phyloP scores from a whole-genome alignment of 768 basidiomycete genomes.

The Thelephora aurantiotincta region DNA sequence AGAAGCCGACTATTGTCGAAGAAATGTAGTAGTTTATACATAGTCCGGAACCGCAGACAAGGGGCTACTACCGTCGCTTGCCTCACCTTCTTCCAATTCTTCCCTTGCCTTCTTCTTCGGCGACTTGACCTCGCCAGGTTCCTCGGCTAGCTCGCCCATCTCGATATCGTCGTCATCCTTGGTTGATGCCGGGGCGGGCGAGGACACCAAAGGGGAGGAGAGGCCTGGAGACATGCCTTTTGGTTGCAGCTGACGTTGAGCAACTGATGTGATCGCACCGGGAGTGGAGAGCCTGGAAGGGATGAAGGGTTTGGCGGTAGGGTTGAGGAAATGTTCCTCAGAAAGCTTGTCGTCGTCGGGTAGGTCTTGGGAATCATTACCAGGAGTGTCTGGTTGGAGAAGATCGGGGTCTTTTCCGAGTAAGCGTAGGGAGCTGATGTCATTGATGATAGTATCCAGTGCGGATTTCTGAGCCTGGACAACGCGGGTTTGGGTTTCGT shows the following conservation, averaged over 20 bases:
- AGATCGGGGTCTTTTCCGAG: constrained; percentile 37
- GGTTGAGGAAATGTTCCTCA: constrained; percentile 18
- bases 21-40: constrained; percentile 6
- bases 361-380: constrained; percentile 21
- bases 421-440: constrained; percentile 46
- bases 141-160: constrained; percentile 84
- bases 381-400: constrained; percentile 37
- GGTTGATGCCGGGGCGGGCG: constrained; percentile 3
- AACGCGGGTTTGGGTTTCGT: constrained; percentile 54
- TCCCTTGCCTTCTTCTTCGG: constrained; percentile 40
- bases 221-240: constrained; percentile 7
- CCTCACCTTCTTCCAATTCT: constrained; percentile 79
- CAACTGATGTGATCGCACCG: not conserved
- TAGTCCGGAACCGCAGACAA: constrained; percentile 66
- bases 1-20: not conserved
- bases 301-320: constrained; percentile 18
- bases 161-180: constrained; percentile 68
- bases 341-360: constrained; percentile 11
- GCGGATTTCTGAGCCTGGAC: constrained; percentile 57
- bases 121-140: constrained; percentile 31
- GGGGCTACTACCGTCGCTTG: constrained; percentile 67
- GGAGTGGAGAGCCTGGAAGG: constrained; percentile 20
- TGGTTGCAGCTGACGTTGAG: constrained; percentile 7
- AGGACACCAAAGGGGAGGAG: constrained; percentile 5
- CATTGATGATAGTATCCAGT: constrained; percentile 47